phyloP scores from a whole-genome alignment of 192 early-diverging fungal species.

The Spizellomyces punctatus region DNA sequence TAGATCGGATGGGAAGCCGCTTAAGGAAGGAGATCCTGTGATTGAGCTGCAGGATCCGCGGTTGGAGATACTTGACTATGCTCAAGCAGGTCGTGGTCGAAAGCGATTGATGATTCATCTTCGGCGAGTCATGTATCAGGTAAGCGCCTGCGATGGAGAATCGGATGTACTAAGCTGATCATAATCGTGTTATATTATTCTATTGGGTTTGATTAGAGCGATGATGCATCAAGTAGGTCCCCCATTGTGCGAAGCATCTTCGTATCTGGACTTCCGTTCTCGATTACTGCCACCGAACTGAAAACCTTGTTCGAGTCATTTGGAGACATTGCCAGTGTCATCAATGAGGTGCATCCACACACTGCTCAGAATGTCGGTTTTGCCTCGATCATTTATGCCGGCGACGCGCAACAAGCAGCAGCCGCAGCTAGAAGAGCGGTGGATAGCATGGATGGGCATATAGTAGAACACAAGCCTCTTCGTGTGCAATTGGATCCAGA shows the following conservation, averaged over 20 bases:
- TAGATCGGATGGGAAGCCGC: slow-evolving; percentile 9
- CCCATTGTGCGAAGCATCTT: slow-evolving; percentile 11
- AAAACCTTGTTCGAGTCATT: not conserved
- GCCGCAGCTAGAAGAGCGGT: slow-evolving; percentile 10
- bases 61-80: not conserved
- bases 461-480: not conserved
- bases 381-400: slow-evolving; percentile 18
- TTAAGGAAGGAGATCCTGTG: not conserved
- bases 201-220: not conserved
- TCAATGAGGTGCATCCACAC: slow-evolving; percentile 10
- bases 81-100: not conserved
- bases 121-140: slow-evolving; percentile 4
- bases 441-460: not conserved
- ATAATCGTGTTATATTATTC: not conserved
- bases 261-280: slow-evolving; percentile 18
- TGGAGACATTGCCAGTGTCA: slow-evolving; percentile 8
- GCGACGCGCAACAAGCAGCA: not conserved
- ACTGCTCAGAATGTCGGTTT: slow-evolving; percentile 17
- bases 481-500: slow-evolving; percentile 23
- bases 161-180: not conserved
- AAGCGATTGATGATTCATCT: slow-evolving; percentile 4
- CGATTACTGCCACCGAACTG: slow-evolving; percentile 2
- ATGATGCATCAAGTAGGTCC: not conserved
- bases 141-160: not conserved
- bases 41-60: slow-evolving; percentile 12